Percentiles rank a stretch among this genome's conserved stretches.
Evolutionary conservation across 192 early-diverging fungal genomes (phyloP).

Genomic region (Phycomyces blakesleeanus): DNA sequence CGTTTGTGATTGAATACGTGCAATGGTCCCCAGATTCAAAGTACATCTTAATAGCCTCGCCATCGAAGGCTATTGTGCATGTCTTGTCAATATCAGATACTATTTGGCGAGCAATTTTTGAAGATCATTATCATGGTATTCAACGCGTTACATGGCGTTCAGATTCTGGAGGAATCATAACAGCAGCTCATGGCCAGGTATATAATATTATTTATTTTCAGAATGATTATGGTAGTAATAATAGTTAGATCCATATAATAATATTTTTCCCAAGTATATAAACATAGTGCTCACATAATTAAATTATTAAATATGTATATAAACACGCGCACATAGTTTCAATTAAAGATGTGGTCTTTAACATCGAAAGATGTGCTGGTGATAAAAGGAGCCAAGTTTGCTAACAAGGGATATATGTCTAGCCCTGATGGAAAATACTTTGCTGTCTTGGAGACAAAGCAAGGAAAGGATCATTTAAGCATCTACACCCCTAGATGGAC

Average conservation of each 20-base stretch:
- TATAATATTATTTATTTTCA: no score
- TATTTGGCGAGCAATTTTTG: slow-evolving; percentile 53
- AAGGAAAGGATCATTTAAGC: slow-evolving; percentile 60
- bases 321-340: no score
- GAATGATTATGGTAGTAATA: no score
- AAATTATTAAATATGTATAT: no score
- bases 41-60: slow-evolving; percentile 52
- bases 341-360: no score
- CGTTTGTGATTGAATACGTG: slow-evolving; percentile 48
- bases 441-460: slow-evolving; percentile 52
- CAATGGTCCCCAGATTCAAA: slow-evolving; percentile 67
- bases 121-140: slow-evolving; percentile 49
- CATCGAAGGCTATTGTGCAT: slow-evolving; percentile 40
- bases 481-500: slow-evolving; percentile 53
- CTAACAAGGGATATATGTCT: slow-evolving; percentile 45
- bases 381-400: neutral
- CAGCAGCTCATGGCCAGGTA: slow-evolving; percentile 43
- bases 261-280: no score
- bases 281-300: no score
- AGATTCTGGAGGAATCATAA: slow-evolving; percentile 46
- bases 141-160: slow-evolving; percentile 47
- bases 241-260: no score
- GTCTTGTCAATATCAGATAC: slow-evolving; percentile 57
- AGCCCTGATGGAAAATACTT: slow-evolving; percentile 62
- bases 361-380: neutral